Evolutionary conservation across 2,329 filamentous ascomycete genomes (phyloP).

Genomic region (Penicillium verrucosum): DNA sequence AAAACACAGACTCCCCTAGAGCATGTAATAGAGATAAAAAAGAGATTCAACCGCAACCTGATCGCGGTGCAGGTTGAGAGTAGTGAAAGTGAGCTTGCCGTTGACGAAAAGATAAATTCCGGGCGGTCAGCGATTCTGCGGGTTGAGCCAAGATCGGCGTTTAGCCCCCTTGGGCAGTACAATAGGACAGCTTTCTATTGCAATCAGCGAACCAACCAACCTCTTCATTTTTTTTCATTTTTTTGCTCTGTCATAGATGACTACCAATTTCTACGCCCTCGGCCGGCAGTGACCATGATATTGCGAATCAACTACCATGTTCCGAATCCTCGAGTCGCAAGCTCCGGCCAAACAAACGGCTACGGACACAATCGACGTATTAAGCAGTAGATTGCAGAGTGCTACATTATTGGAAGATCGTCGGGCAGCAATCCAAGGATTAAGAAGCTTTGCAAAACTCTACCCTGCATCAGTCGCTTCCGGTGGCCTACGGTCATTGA

Average conservation of each 20-base stretch:
- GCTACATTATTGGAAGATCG: constrained; percentile 93
- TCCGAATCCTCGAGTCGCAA: constrained; percentile 62
- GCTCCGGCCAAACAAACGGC: constrained; percentile 95
- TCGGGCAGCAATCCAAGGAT: constrained; percentile 83
- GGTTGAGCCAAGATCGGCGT: constrained; percentile 14
- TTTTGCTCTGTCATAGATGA: constrained; percentile 28
- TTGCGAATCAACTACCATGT: constrained; percentile 43
- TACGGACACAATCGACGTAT: constrained; percentile 85
- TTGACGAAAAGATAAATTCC: constrained; percentile 20
- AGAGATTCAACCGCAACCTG: constrained; percentile 12
- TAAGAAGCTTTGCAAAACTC: constrained; percentile 93
- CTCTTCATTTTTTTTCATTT: constrained; percentile 1
- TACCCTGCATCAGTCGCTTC: constrained; percentile 95
- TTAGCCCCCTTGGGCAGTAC: constrained; percentile 20
- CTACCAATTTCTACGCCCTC: constrained; percentile 23
- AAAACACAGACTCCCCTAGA: not conserved
- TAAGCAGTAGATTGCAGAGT: constrained; percentile 82
- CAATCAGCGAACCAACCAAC: constrained; percentile 8
- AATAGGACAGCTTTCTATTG: constrained; percentile 22
- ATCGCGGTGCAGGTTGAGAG: constrained; percentile 16
- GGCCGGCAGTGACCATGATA: constrained; percentile 43
- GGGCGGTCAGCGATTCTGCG: constrained; percentile 22
- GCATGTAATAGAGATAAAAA: not conserved
- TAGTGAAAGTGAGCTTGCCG: constrained; percentile 16
- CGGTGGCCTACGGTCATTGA: constrained; percentile 82